phyloP scores from a whole-genome alignment of 78 protist species.

The Anaeramoeba flamelloides region DNA sequence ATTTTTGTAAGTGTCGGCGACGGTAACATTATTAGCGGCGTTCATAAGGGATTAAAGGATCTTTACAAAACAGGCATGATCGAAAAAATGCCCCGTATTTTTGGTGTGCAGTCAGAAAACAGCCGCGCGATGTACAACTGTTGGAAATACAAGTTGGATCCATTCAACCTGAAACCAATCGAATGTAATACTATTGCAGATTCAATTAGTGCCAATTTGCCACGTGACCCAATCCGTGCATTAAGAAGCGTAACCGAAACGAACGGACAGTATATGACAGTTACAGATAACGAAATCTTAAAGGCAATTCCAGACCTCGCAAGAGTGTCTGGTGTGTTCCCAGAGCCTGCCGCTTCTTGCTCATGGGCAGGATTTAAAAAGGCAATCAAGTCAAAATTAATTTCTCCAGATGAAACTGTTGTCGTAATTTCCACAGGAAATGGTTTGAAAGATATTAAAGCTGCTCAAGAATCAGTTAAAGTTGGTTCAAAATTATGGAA shows the following conservation, averaged over 20 bases:
- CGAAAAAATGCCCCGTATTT: slow-evolving; percentile 20
- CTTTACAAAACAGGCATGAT: slow-evolving; percentile 14
- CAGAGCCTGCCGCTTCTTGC: slow-evolving; percentile 6
- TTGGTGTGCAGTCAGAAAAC: slow-evolving; percentile 16
- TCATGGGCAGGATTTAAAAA: too few relatives aligned
- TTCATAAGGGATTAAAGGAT: slow-evolving; percentile 23
- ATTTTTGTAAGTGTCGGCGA: slow-evolving; percentile 29
- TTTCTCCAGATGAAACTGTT: slow-evolving; percentile 4
- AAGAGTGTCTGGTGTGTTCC: slow-evolving; percentile 9
- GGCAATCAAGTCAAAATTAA: too few relatives aligned
- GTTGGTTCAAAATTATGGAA: too few relatives aligned
- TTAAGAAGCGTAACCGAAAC: slow-evolving; percentile 4
- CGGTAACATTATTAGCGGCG: slow-evolving; percentile 36
- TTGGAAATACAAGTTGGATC: not conserved
- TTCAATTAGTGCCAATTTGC: slow-evolving; percentile 15
- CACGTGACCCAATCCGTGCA: slow-evolving; percentile 13
- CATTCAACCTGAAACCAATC: not conserved
- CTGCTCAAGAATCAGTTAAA: slow-evolving; percentile 12
- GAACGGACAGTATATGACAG: slow-evolving; percentile 12
- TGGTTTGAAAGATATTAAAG: slow-evolving; percentile 24
- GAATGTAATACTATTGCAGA: slow-evolving; percentile 22
- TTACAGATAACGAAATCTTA: slow-evolving; percentile 25
- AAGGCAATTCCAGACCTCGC: slow-evolving; percentile 14
- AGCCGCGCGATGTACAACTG: not conserved
- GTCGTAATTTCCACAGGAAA: slow-evolving; percentile 28